Evolutionary conservation across 768 basidiomycete species (phyloP).

Genomic region (Naganishia randhawae): DNA sequence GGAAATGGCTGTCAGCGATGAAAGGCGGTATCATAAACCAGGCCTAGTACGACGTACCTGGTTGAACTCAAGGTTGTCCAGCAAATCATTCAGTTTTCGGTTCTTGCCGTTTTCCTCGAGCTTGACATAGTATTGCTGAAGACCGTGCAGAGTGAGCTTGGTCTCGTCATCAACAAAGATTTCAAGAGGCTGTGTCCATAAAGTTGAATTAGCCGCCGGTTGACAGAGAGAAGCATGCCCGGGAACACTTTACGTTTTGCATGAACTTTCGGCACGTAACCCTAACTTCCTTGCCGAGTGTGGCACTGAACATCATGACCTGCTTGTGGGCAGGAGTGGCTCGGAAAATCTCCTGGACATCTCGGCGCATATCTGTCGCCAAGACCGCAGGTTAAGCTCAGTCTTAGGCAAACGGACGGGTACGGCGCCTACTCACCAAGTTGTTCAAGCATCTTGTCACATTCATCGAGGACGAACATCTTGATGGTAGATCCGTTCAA

Average conservation of each 20-base stretch:
- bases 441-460: constrained; percentile 99
- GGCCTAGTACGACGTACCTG: constrained; percentile 59
- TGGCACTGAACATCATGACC: constrained; percentile 99
- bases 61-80: constrained; percentile 97
- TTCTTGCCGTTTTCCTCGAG: constrained; percentile 93
- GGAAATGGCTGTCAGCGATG: not conserved
- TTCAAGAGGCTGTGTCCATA: constrained; percentile 75
- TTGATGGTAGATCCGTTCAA: constrained; percentile 87
- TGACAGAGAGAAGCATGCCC: not conserved
- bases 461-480: constrained; percentile 99
- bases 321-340: constrained; percentile 99
- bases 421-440: constrained; percentile 80
- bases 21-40: not conserved
- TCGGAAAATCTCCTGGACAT: constrained; percentile 99
- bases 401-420: not conserved
- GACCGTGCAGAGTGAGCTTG: constrained; percentile 92
- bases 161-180: constrained; percentile 99
- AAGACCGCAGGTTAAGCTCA: not conserved
- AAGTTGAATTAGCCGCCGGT: not conserved
- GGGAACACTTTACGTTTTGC: constrained; percentile 72
- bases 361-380: constrained; percentile 95
- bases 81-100: constrained; percentile 88
- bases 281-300: constrained; percentile 92
- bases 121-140: constrained; percentile 98
- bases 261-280: constrained; percentile 99